Percentiles rank a stretch among this genome's conserved stretches.
phyloP scores from a whole-genome alignment of 1,284 basidiomycete genomes.

The Exsudoporus floridanus region DNA sequence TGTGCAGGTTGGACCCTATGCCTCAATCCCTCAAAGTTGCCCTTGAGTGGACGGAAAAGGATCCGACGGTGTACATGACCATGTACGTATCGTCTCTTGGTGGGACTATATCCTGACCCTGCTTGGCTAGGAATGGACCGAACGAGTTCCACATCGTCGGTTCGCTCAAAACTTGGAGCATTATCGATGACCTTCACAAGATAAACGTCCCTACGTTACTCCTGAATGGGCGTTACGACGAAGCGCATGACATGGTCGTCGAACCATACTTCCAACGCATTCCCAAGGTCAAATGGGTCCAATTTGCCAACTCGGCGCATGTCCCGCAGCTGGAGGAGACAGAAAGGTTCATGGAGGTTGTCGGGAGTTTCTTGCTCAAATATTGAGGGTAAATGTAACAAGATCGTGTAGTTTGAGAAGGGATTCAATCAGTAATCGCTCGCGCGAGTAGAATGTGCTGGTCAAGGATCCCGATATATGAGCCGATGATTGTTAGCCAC shows the following conservation, averaged over 20 bases:
- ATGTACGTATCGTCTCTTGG: slow-evolving; percentile 36
- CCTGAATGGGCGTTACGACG: slow-evolving; percentile 51
- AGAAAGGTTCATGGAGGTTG: slow-evolving; percentile 42
- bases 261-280: slow-evolving; percentile 47
- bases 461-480: neutral
- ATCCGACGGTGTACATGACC: slow-evolving; percentile 50
- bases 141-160: slow-evolving; percentile 51
- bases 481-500: neutral
- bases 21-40: slow-evolving; percentile 37
- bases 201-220: slow-evolving; percentile 52
- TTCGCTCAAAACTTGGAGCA: slow-evolving; percentile 49
- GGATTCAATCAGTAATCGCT: neutral
- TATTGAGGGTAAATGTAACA: slow-evolving; percentile 1
- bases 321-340: slow-evolving; percentile 48
- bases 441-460: neutral
- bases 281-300: slow-evolving; percentile 47
- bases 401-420: neutral
- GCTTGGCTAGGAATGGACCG: slow-evolving; percentile 46
- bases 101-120: neutral
- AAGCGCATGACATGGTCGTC: slow-evolving; percentile 47
- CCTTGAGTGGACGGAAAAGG: slow-evolving; percentile 37
- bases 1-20: slow-evolving; percentile 48
- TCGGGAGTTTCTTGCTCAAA: slow-evolving; percentile 37
- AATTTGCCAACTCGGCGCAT: slow-evolving; percentile 47
- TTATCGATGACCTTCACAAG: slow-evolving; percentile 43